Base-by-base conservation (phyloP, 2,329 filamentous ascomycete species). In the Rutstroemia sydowiana region DNA sequence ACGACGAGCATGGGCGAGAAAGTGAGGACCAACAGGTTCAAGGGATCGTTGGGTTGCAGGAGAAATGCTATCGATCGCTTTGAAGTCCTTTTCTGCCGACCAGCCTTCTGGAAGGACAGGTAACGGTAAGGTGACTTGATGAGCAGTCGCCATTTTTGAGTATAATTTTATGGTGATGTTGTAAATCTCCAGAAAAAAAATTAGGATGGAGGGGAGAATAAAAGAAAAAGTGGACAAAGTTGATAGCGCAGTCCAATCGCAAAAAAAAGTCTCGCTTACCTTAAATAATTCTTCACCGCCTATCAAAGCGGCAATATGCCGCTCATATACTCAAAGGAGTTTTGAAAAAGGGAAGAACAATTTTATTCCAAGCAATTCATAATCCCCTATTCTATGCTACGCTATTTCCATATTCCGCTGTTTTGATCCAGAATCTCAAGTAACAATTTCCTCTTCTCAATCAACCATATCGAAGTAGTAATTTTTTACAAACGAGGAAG, bases 1-100 rank as follows among this genome's bases (percentile, higher is more conserved):
- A 72, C 93, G 87, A 68, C 93, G 91, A 65, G 93, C 93, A 72
- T 97, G 91, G 62, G 93, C 93, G 60, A 98, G 84, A 78, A 96
- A 98, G 76, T 96, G 89, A 71, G 93, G 92, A 62, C 93, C 93
- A 62, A 97, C 88, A 50, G 93, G 91, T 77, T 97, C 93, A 65
- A 98, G 84, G 68, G 87, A 92, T 68, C 93, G 85, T 75, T 91
- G 84, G 46, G 83, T 86, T 36, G 89, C 82, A 58, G 79, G 73
- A 57, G 87, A 91, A 58, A 97, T 77, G 62, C 82, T 76, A 64
- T 85, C 87, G 60, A 95, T 69, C 53, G 86, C 72, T 75, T 93
- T 93, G 80, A 97, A 95, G 71, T 95, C 88, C 71, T 95, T 95
- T 55, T 95, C 90, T 57, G 81, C 85, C 42, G 79, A 76, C 91